Evolutionary conservation across 2,329 filamentous ascomycete genomes (phyloP).

Genomic region (Aphanocladium album): DNA sequence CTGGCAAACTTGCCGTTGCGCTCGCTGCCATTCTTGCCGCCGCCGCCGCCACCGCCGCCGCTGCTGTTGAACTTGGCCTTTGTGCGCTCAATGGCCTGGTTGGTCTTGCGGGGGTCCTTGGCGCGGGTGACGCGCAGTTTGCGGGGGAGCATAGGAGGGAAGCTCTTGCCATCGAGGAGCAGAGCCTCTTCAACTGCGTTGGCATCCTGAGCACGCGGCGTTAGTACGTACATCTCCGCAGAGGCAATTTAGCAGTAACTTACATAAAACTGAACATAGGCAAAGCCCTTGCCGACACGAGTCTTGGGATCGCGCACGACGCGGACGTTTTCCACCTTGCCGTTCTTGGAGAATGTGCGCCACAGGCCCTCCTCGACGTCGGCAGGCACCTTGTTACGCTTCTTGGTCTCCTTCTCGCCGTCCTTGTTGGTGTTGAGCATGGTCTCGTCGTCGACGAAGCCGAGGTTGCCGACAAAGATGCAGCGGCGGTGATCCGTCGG

Average conservation of each 20-base stretch:
- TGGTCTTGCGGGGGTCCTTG: slow-evolving; percentile 63
- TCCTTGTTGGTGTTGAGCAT: slow-evolving; percentile 60
- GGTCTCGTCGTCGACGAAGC: slow-evolving; percentile 90
- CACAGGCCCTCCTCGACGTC: slow-evolving; percentile 93
- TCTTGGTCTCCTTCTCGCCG: slow-evolving; percentile 64
- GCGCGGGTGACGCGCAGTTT: slow-evolving; percentile 81
- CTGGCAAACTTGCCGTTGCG: not conserved
- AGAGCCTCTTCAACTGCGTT: slow-evolving; percentile 90
- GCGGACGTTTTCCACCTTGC: slow-evolving; percentile 86
- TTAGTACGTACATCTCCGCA: too few species aligned
- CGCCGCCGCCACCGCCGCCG: slow-evolving; percentile 33
- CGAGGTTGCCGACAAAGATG: slow-evolving; percentile 93
- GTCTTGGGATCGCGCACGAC: slow-evolving; percentile 87
- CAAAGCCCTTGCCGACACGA: slow-evolving; percentile 91
- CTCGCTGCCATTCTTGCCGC: slow-evolving; percentile 8
- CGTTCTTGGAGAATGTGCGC: slow-evolving; percentile 68
- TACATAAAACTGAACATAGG: slow-evolving; percentile 90
- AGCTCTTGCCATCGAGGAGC: slow-evolving; percentile 83
- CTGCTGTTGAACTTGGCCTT: slow-evolving; percentile 29
- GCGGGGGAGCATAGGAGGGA: slow-evolving; percentile 88
- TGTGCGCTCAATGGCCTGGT: slow-evolving; percentile 37
- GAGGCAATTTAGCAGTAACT: too few species aligned
- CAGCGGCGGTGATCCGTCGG: slow-evolving; percentile 81
- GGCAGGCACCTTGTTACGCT: slow-evolving; percentile 67
- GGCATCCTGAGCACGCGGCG: slow-evolving; percentile 52